These are phyloP conservation scores for Colletotrichum sp. DNA, from an alignment of 2,329 filamentous ascomycete species.

Conservation along the genomic window DNA sequence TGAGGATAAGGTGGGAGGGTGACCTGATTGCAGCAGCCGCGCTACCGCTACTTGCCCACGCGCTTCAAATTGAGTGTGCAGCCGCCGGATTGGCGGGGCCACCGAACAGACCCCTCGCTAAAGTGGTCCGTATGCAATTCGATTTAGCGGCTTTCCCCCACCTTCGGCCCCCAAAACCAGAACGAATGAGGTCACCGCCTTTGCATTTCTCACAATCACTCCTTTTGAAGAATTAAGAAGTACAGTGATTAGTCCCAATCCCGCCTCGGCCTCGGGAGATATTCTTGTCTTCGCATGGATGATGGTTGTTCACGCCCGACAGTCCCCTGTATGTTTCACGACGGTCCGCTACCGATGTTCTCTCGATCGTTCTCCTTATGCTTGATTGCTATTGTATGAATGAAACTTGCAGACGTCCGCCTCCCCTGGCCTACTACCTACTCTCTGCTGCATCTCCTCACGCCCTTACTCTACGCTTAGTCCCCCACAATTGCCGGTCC, in stretches of 20 bases:
- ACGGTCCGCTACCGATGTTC: neutral
- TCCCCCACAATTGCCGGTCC: neutral
- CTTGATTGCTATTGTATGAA: neutral
- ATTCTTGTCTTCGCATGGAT: neutral
- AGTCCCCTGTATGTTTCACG: neutral
- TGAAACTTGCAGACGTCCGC: neutral
- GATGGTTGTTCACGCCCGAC: neutral
- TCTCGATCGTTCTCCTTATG: neutral
- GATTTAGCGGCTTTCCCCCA: slow-evolving; percentile 15
- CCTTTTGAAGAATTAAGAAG: neutral
- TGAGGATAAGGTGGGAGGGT: neutral
- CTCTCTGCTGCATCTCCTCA: neutral
- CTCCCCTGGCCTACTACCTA: neutral
- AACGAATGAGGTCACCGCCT: slow-evolving; percentile 18
- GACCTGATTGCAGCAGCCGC: neutral
- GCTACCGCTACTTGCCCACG: neutral
- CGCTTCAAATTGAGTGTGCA: slow-evolving; percentile 5
- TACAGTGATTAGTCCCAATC: neutral
- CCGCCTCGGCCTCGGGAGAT: neutral
- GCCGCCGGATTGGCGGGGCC: neutral
- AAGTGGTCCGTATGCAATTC: neutral
- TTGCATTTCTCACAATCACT: neutral
- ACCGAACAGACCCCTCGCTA: neutral
- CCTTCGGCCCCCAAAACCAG: neutral
- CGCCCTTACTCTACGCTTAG: neutral